Base-by-base conservation (phyloP, 352 stramenopile species). In the Phytophthora hibernalis region DNA sequence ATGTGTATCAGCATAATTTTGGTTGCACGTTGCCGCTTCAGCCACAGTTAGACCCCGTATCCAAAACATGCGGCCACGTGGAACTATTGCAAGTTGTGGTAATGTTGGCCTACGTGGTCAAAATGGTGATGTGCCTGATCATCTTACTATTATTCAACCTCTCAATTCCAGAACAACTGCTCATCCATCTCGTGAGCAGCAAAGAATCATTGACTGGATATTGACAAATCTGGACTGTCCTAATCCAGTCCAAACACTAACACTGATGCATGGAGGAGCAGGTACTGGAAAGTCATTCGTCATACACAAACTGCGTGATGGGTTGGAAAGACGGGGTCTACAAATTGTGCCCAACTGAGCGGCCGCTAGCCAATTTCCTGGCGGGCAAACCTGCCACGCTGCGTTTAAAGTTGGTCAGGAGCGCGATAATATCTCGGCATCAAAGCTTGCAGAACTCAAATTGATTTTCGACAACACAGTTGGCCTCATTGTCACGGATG, bases 351-450 rank as follows among this genome's bases (percentile, higher is more conserved):
- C 43, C 54, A 2, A 37, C 54, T 28, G 18, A 26, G 43, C 43
- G 12, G 54, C 30, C 15, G 54, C 43, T 10, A 54, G 54, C 20
- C 54, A 53, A 30, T 54, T 61, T 38, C 30, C 54, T 15, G 42
- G 43, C 9, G 26, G 52, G 12, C 13, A 31, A 28, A 61, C 54
- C 2, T 61, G 42, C 6, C 54, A 54, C 8, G 18, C 28, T 38
- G 54, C 54, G 11, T 61, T 61, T 16, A 61, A 61, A 5, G 15
- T 61, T 21, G 53, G n/a, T 0, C 53, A 15, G 5, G n/a, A 52
- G 2, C 4, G 12, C 4, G 52, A 59, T 18, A 30, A 50, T 3
- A 50, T 59, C 31, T 50, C 54, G 9, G 5, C 30, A 9, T 5
- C 28, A 3, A 61, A 47, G 9, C 15, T 61, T 44, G 40, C 54